Percentiles rank a stretch among this genome's conserved stretches.
Conservation (phyloP, 1,284 basidiomycete species). For the Boletus coffeatus region DNA sequence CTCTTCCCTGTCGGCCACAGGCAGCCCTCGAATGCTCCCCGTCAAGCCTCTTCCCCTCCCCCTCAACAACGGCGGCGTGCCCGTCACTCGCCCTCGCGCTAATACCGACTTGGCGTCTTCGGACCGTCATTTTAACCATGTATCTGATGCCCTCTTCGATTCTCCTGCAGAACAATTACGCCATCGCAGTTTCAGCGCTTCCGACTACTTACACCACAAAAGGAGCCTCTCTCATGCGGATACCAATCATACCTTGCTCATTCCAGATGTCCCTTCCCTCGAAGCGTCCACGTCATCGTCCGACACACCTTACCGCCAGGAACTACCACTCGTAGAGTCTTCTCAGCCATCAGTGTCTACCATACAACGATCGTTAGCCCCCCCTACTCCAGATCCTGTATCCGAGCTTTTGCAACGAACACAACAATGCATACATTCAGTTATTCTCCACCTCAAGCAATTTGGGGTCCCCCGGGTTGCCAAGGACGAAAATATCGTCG, state of each 20-base stretch:
- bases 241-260: not conserved
- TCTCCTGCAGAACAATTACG: slow-evolving; percentile 11
- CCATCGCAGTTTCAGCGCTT: slow-evolving; percentile 16
- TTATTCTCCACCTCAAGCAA: slow-evolving; percentile 25
- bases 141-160: slow-evolving; percentile 8
- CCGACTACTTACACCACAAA: slow-evolving; percentile 3
- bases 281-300: slow-evolving; percentile 5
- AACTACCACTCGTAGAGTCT: not conserved
- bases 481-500: slow-evolving; percentile 27
- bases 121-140: slow-evolving; percentile 6
- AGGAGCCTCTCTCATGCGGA: slow-evolving; percentile 2
- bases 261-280: slow-evolving; percentile 7
- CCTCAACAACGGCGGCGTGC: not conserved
- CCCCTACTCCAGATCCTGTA: slow-evolving; percentile 22
- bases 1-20: not conserved
- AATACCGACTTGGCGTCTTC: slow-evolving; percentile 19
- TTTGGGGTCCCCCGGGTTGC: slow-evolving; percentile 24
- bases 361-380: slow-evolving; percentile 3
- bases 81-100: slow-evolving; percentile 18
- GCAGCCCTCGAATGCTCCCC: not conserved
- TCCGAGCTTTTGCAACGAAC: slow-evolving; percentile 26
- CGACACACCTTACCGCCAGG: slow-evolving; percentile 5
- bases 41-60: slow-evolving; percentile 9
- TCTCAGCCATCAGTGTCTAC: not conserved
- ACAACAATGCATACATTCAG: slow-evolving; percentile 22